These are phyloP conservation scores for Zalaria obscura DNA, from an alignment of 2,329 filamentous ascomycete genomes.

Conservation along the genomic window DNA sequence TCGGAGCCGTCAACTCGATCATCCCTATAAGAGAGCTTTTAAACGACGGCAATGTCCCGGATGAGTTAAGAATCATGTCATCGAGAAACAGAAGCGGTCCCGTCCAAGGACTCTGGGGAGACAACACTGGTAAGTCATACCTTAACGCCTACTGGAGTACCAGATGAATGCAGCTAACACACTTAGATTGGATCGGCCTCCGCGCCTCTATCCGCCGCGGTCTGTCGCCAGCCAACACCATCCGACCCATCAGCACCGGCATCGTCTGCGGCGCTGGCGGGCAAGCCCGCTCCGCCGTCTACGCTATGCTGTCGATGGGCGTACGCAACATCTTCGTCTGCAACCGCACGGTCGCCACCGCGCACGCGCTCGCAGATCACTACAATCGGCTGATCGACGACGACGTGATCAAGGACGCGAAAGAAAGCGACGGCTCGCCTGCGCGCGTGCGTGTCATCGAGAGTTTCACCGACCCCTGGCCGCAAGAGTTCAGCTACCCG, in stretches of 20 bases:
- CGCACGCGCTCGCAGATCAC: constrained; percentile 52
- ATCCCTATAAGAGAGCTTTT: constrained; percentile 52
- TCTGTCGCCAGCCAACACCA: constrained; percentile 53
- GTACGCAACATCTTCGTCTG: constrained; percentile 62
- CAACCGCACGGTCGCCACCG: constrained; percentile 56
- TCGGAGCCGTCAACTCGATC: constrained; percentile 64
- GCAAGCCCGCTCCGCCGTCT: constrained; percentile 66
- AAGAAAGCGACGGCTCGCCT: constrained; percentile 4
- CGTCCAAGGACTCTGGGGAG: constrained; percentile 57
- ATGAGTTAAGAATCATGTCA: constrained; percentile 36
- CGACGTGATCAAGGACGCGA: constrained; percentile 10
- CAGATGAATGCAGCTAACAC: neutral
- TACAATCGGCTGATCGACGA: constrained; percentile 41
- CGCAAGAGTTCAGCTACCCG: constrained; percentile 44
- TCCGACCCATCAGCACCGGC: constrained; percentile 36
- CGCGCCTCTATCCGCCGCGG: constrained; percentile 58
- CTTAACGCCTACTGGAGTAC: neutral
- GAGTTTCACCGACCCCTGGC: constrained; percentile 49
- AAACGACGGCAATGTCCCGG: constrained; percentile 33
- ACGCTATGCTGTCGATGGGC: constrained; percentile 64
- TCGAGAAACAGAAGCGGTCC: constrained; percentile 51
- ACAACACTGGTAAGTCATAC: constrained; percentile 41
- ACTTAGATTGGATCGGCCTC: constrained; percentile 60
- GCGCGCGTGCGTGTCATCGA: constrained; percentile 41
- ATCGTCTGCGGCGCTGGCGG: constrained; percentile 49